Evolutionary conservation across 176 grass and related monocot genomes (phyloP).

Genomic region (Bothriochloa decipiens): DNA sequence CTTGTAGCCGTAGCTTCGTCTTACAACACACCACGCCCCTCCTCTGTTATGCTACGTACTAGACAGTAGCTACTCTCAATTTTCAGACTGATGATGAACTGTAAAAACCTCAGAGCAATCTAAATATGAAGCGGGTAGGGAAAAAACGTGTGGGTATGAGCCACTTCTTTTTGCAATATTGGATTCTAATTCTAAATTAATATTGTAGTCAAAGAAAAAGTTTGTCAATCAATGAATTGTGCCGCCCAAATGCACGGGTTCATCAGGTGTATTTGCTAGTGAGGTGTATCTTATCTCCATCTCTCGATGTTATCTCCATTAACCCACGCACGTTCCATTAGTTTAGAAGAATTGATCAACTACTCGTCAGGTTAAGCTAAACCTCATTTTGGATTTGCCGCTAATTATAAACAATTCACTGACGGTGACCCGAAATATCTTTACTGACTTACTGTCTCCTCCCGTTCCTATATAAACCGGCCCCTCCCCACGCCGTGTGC

Average conservation of each 20-base stretch:
- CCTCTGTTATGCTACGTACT: neutral
- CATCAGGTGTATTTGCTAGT: neutral
- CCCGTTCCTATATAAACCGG: conserved; percentile 47
- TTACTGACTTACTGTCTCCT: conserved; percentile 6
- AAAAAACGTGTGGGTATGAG: neutral
- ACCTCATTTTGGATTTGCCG: neutral
- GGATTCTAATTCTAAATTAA: too few relatives aligned
- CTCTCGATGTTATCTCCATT: conserved; percentile 21
- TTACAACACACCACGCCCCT: neutral
- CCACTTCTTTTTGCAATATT: neutral
- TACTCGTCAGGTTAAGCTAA: conserved; percentile 15
- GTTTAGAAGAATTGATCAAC: neutral
- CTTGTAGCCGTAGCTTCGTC: neutral
- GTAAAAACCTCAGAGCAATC: neutral
- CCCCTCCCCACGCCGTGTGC: neutral
- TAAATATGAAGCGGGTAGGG: neutral
- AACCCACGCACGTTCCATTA: conserved; percentile 28
- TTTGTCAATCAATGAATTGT: neutral
- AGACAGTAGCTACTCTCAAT: neutral
- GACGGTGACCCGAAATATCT: conserved; percentile 19
- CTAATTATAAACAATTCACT: conserved; percentile 5
- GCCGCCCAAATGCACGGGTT: neutral
- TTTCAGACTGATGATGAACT: neutral
- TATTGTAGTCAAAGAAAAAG: too few relatives aligned
- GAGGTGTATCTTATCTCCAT: conserved; percentile 41